Base-by-base conservation (phyloP, 768 basidiomycete genomes). In the Suillus lakei region DNA sequence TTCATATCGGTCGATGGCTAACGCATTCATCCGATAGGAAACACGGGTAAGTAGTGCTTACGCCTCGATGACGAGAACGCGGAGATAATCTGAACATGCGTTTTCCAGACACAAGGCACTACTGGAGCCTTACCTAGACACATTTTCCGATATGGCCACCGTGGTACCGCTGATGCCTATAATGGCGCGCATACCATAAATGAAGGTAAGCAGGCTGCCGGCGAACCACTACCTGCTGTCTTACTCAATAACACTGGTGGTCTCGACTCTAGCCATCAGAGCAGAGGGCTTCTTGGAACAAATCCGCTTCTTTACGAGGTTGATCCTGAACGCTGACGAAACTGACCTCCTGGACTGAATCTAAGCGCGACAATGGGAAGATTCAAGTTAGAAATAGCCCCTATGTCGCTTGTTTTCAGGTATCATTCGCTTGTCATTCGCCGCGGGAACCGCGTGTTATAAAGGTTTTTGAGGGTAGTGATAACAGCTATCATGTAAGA, bases 81-180 rank as follows among this genome's bases (percentile, higher is more conserved):
- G 70, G 67, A 74, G 44, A 69, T 71, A 67, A 74, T 38, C 60
- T 69, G 65, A 77, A 64, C 65, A 62, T 63, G 41, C 53, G 63
- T 61, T 60, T 60, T 48, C 2, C 67, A 82, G 83, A 85, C 69
- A 85, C 85, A 18, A 67, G 74, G 48, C 74, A 75, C 59, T 83
- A 84, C 60, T 83, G 83, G 84, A 74, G 76, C 62, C 76, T 85
- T 30, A 83, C 84, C 26, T n/a, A 68, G 67, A 39, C 78, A 84
- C 66, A 84, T 84, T 63, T 83, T 83, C 74, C 82, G 83, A 48
- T 85, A 83, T 69, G 74, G 74, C 21, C 81, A 81, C 67, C 64
- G 66, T n/a, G 70, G 67, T 43, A 60, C 38, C 26, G 28, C 41
- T 38, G 72, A 71, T 58, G 80, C 72, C 64, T 85, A 86, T 64